Conservation (phyloP, 2,329 filamentous ascomycete genomes). For the Byssothecium circinans region DNA sequence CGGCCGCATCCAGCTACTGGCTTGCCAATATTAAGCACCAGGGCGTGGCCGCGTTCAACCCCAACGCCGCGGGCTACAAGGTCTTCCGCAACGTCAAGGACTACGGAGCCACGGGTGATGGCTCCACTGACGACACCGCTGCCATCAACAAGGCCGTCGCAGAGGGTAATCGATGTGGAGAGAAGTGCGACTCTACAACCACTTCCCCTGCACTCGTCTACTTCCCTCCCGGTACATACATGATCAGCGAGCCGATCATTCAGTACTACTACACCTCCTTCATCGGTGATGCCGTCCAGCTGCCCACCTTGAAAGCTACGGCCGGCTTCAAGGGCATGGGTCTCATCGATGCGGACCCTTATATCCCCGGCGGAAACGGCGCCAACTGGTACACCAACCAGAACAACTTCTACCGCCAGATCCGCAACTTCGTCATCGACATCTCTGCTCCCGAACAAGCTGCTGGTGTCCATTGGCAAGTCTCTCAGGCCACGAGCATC, state of each 20-base stretch:
- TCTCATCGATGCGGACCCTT: constrained; percentile 86
- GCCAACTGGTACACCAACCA: constrained; percentile 56
- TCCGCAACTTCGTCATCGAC: constrained; percentile 58
- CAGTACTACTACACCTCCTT: constrained; percentile 94
- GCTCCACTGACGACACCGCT: constrained; percentile 76
- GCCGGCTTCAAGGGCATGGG: constrained; percentile 76
- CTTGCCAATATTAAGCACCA: constrained; percentile 68
- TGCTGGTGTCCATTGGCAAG: constrained; percentile 67
- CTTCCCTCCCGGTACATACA: constrained; percentile 63
- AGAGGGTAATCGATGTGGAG: constrained; percentile 76
- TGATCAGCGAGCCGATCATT: constrained; percentile 60
- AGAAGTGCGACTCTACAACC: constrained; percentile 80
- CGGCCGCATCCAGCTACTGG: constrained; percentile 62
- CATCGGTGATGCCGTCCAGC: constrained; percentile 72
- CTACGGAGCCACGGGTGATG: constrained; percentile 57
- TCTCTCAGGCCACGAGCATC: constrained; percentile 65
- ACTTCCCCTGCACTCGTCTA: constrained; percentile 85
- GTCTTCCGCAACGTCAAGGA: constrained; percentile 55
- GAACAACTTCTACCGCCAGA: constrained; percentile 59
- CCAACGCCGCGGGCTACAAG: constrained; percentile 61
- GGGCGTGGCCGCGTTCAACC: constrained; percentile 67
- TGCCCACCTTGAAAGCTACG: constrained; percentile 72
- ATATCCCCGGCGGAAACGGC: constrained; percentile 63
- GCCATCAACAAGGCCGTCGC: constrained; percentile 85
- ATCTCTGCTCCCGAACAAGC: constrained; percentile 43